phyloP scores from a whole-genome alignment of 2,329 filamentous ascomycete species.

The Aspergillus calidoustus region DNA sequence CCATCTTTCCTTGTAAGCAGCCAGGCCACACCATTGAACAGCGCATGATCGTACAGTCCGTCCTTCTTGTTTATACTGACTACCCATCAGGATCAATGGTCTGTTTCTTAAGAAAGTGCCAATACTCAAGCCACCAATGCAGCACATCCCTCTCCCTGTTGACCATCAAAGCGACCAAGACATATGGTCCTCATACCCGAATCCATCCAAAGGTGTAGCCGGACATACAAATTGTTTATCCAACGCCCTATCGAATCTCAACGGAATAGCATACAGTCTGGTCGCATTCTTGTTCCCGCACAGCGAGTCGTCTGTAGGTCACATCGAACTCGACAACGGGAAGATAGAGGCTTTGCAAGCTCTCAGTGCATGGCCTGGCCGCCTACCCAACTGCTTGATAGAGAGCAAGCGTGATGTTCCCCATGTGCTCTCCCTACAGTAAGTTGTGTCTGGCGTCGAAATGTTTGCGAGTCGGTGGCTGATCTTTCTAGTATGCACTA shows the following conservation, averaged over 20 bases:
- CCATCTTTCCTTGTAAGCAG: constrained; percentile 31
- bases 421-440: constrained; percentile 32
- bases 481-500: constrained; percentile 40
- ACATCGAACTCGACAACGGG: constrained; percentile 18
- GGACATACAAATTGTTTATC: constrained; percentile 28
- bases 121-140: constrained; percentile 24
- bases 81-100: constrained; percentile 24
- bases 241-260: constrained; percentile 26
- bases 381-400: constrained; percentile 21
- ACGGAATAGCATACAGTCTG: constrained; percentile 27
- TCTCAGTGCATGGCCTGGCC: constrained; percentile 23
- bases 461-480: neutral
- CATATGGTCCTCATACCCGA: constrained; percentile 31
- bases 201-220: constrained; percentile 13
- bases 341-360: constrained; percentile 24
- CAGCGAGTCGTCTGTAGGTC: constrained; percentile 2
- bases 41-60: neutral
- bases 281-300: constrained; percentile 24
- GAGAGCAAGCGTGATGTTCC: constrained; percentile 21
- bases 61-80: constrained; percentile 13
- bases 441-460: neutral
- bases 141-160: constrained; percentile 7
- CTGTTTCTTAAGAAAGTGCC: constrained; percentile 27
- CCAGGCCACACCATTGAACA: neutral
- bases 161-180: constrained; percentile 20